Evolutionary conservation across 139 green algal species (phyloP).

Genomic region (Picochlorum costavermella): DNA sequence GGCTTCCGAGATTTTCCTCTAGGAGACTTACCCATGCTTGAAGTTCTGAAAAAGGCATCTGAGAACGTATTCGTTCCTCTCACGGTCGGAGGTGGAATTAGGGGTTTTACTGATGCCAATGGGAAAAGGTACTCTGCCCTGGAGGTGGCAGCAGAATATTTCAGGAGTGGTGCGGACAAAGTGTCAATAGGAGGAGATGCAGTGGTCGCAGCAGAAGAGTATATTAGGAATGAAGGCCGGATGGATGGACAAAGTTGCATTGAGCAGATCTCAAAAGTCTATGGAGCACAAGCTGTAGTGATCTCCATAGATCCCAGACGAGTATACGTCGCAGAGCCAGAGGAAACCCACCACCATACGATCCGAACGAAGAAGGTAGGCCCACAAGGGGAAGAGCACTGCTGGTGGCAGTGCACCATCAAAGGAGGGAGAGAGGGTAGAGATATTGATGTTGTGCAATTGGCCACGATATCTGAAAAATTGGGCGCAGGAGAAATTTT

Average conservation of each 20-base stretch:
- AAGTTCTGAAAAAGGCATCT: conserved; percentile 69
- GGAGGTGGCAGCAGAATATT: conserved; percentile 95
- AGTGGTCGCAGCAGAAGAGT: conserved; percentile 61
- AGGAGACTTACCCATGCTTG: conserved; percentile 92
- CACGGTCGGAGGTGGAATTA: conserved; percentile 95
- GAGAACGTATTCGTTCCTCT: conserved; percentile 97
- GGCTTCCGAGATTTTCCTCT: conserved; percentile 88
- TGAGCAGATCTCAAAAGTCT: conserved; percentile 92
- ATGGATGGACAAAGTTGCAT: conserved; percentile 68
- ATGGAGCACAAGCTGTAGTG: conserved; percentile 82
- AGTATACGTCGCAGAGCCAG: conserved; percentile 73
- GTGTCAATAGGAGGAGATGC: conserved; percentile 94
- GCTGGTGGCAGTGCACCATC: conserved; percentile 96
- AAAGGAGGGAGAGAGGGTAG: conserved; percentile 85
- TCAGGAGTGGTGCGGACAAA: conserved; percentile 91
- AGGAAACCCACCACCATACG: conserved; percentile 44
- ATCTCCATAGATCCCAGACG: conserved; percentile 87
- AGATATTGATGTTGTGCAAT: conserved; percentile 83
- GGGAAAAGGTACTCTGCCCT: conserved; percentile 73
- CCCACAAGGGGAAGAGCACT: conserved; percentile 89
- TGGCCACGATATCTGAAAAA: conserved; percentile 75
- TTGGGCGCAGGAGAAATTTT: conserved; percentile 96
- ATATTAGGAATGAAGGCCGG: conserved; percentile 30
- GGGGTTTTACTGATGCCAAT: conserved; percentile 75
- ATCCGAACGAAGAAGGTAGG: conserved; percentile 54